Evolutionary conservation across 148 eudicot species (phyloP).

Genomic region (Hydrangea macrophylla): DNA sequence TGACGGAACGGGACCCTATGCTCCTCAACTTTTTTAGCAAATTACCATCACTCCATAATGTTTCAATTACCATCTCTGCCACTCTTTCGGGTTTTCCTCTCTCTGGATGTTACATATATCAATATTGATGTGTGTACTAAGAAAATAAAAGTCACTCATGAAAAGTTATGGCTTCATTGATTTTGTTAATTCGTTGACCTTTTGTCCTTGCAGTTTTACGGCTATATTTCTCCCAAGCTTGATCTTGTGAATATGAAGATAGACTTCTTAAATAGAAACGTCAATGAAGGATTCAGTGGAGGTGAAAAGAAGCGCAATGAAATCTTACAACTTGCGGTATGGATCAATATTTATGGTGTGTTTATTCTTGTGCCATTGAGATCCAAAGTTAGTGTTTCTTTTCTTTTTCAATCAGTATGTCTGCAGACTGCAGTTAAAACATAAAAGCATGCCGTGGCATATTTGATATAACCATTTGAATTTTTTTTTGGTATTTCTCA

Average conservation of each 20-base stretch:
- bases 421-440: too few relatives aligned
- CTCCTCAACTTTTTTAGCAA: too few relatives aligned
- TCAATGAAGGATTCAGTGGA: constrained; percentile 98
- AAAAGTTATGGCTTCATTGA: constrained; percentile 5
- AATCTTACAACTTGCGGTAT: constrained; percentile 96
- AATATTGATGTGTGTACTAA: too few relatives aligned
- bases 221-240: constrained; percentile 74
- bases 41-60: too few relatives aligned
- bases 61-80: too few relatives aligned
- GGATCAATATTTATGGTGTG: constrained; percentile 11
- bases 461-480: too few relatives aligned
- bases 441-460: too few relatives aligned
- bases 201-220: constrained; percentile 68
- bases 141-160: too few relatives aligned
- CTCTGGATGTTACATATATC: too few relatives aligned
- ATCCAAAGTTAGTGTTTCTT: not conserved
- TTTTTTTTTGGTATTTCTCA: too few relatives aligned
- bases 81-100: too few relatives aligned
- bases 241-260: constrained; percentile 83
- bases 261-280: constrained; percentile 91
- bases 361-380: not conserved
- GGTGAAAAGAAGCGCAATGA: constrained; percentile 98
- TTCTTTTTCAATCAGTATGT: not conserved
- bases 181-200: not conserved
- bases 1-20: too few relatives aligned